Base-by-base conservation (phyloP, 1,139 yeast species). In the Magnusiomyces fungicola region DNA sequence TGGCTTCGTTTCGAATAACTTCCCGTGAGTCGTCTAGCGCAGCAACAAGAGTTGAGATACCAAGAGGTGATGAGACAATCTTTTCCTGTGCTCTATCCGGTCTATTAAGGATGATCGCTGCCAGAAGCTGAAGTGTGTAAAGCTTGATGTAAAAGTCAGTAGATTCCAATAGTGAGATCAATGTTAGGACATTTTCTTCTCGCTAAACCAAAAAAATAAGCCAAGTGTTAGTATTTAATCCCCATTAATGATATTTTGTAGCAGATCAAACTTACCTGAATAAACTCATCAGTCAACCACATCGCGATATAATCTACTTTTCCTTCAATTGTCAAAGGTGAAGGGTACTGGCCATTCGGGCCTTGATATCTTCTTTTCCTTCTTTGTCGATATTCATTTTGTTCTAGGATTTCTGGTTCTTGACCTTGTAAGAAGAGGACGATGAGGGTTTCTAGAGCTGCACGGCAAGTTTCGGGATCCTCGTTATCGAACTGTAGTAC, bases 231-330 rank as follows among this genome's bases (percentile, higher is more conserved):
- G n/a, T n/a, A n/a, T n/a, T n/a, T n/a, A n/a, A n/a, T n/a, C n/a
- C n/a, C n/a, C n/a, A n/a, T n/a, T n/a, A n/a, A n/a, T n/a, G n/a
- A n/a, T n/a, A n/a, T n/a, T n/a, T n/a, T n/a, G n/a, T n/a, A 29
- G 14, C 12, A 41, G 10, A 22, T 42, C 24, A 12, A 25, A 25
- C 58, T 16, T 49, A 59, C 76, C 61, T 87, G 94, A 1, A 92
- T 85, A 59, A 94, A 73, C 58, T 89, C 97, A 67, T 94, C 98
- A 0, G 97, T 89, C 39, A 94, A 84, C 96, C 97, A 90, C 54
- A 89, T 69, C 0, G 96, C 86, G 58, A 94, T 86, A 60, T 88
- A 96, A 61, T 92, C 97, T 16, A 79, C 77, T 29, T 68, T 63
- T 7, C 63, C 55, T 21, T 54, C 55, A 34, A 50, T 43, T 24